phyloP scores from a whole-genome alignment of 257 asterid species.

The Nicotiana otophora region DNA sequence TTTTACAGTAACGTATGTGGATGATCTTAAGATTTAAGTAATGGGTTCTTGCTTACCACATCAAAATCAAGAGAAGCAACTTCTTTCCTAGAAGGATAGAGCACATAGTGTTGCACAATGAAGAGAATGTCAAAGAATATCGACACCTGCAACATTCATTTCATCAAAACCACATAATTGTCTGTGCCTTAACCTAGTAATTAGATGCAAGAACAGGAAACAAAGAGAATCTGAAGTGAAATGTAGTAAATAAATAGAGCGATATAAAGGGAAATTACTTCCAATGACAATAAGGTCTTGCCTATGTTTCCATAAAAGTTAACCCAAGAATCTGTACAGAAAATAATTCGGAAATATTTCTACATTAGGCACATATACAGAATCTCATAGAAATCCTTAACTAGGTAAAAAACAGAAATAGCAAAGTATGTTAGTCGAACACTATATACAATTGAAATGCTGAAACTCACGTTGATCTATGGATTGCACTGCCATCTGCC shows the following conservation, averaged over 20 bases:
- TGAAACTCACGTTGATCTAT: too few relatives aligned
- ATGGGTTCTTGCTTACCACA: constrained; percentile 53
- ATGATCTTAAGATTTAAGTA: constrained; percentile 33
- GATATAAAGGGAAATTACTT: constrained; percentile 12
- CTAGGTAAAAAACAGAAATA: not conserved
- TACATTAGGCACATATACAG: not conserved
- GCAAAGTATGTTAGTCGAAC: too few relatives aligned
- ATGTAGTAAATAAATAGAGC: not conserved
- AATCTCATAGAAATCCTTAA: not conserved
- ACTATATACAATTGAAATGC: too few relatives aligned
- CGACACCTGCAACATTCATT: constrained; percentile 53
- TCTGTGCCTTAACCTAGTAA: not conserved
- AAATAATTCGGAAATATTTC: not conserved
- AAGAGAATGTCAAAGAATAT: constrained; percentile 71
- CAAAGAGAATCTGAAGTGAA: too few relatives aligned
- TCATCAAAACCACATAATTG: not conserved
- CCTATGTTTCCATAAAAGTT: constrained; percentile 93
- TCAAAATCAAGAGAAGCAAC: constrained; percentile 20
- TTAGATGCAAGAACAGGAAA: too few relatives aligned
- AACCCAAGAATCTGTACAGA: constrained; percentile 66
- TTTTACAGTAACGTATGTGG: constrained; percentile 3
- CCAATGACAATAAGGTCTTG: constrained; percentile 87
- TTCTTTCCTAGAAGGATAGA: constrained; percentile 42
- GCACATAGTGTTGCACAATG: constrained; percentile 76
- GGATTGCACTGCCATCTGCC: too few relatives aligned